Evolutionary conservation across 1,139 yeast species (phyloP).

Genomic region (Kodamaea ohmeri): DNA sequence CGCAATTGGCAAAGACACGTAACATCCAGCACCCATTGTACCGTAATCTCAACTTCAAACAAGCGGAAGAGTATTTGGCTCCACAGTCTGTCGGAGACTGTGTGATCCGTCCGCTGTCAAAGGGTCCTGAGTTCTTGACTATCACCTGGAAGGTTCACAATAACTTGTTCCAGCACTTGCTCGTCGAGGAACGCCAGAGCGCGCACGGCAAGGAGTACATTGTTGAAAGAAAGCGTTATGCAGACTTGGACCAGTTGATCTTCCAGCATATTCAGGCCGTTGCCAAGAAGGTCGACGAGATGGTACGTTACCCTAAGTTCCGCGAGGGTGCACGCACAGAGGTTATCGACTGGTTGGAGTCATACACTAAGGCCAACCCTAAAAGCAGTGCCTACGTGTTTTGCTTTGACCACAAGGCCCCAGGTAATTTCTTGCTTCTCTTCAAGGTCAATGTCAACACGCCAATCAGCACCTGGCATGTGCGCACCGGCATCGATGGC

Average conservation of each 20-base stretch:
- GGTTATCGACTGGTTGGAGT: conserved; percentile 82
- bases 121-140: conserved; percentile 83
- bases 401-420: conserved; percentile 84
- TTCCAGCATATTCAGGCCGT: conserved; percentile 85
- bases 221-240: conserved; percentile 69
- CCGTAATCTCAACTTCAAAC: conserved; percentile 75
- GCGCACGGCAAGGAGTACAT: conserved; percentile 52
- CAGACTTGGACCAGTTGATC: conserved; percentile 90
- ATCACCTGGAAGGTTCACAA: conserved; percentile 96
- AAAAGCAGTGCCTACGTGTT: conserved; percentile 88
- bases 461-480: conserved; percentile 83
- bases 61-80: conserved; percentile 92
- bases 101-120: conserved; percentile 91
- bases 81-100: conserved; percentile 88
- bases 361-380: conserved; percentile 89
- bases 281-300: conserved; percentile 79
- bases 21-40: conserved; percentile 91
- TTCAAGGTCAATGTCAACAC: conserved; percentile 76
- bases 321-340: conserved; percentile 77
- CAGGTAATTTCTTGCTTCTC: conserved; percentile 86
- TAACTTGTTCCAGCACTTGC: conserved; percentile 86
- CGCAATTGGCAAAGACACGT: conserved; percentile 54
- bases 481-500: conserved; percentile 83
- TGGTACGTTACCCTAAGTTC: conserved; percentile 85
- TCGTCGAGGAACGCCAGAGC: conserved; percentile 65